Base-by-base conservation (phyloP, 2,329 filamentous ascomycete genomes). In the Cadophora gregata region DNA sequence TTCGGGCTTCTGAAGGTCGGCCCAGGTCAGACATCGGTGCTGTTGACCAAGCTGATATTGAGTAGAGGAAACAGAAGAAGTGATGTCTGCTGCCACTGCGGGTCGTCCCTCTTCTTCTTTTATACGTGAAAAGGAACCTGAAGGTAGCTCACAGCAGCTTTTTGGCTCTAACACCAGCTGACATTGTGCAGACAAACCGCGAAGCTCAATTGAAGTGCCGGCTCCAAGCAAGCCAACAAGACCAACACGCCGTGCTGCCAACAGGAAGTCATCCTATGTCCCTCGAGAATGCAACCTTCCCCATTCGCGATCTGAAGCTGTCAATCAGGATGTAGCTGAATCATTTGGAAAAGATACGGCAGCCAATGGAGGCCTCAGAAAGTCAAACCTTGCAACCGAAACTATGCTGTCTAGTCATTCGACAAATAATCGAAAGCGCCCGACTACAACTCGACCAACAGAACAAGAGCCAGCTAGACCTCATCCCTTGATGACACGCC, bases 341-440 rank as follows among this genome's bases (percentile, higher is more conserved):
- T 8, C 36, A 21, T 31, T 36, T n/a, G 19, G n/a, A 12, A 21
- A 10, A 38, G 9, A 33, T 45, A 12, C 16, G 7, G 24, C 33
- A 4, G 9, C 7, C 19, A 10, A 50, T 3, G 48, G 33, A 24
- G 21, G 4, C 24, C 33, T 38, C 24, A 47, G 47, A 25, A 63
- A 47, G 27, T 24, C 61, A 24, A 47, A 47, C 19, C 12, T 14
- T 48, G 14, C 19, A 9, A 3, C 38, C 5, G 25, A 12, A 12
- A 14, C 38, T n/a, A 14, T 29, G 9, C n/a, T 58, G 7, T n/a
- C 14, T 12, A 25, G n/a, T 5, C 16, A 33, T 42, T 19, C 58
- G 31, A 48, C 24, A 3, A 63, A 45, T 36, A 53, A 16, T 53
- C 60, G 60, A 36, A 62, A 62, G 33, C 47, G 60, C 19, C 48